These are phyloP conservation scores for Austroboletus olivaceoglutinosus DNA, from an alignment of 1,284 basidiomycete genomes.

Conservation along the genomic window DNA sequence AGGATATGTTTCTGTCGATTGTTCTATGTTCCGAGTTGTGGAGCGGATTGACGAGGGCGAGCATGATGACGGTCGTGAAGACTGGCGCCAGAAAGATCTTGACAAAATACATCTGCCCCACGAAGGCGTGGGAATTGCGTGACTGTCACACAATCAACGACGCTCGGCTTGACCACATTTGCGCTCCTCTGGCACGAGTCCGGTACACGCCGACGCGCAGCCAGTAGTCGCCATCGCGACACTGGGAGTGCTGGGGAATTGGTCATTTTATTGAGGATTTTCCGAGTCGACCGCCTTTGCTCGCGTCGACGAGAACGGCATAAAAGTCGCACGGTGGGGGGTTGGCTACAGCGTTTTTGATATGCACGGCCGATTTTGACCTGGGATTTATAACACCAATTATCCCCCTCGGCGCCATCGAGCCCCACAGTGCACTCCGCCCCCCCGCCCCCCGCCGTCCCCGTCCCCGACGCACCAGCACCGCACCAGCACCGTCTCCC, in stretches of 20 bases:
- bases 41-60: constrained; percentile 41
- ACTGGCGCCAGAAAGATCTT: constrained; percentile 9
- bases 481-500: neutral
- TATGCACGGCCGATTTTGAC: constrained; percentile 34
- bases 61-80: constrained; percentile 32
- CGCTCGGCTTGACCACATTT: neutral
- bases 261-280: too few relatives aligned
- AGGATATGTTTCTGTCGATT: constrained; percentile 25
- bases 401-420: constrained; percentile 17
- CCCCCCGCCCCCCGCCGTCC: neutral
- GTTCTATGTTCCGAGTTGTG: constrained; percentile 27
- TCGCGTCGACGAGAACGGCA: constrained; percentile 14
- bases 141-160: constrained; percentile 18
- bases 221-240: too few relatives aligned
- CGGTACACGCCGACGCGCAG: too few relatives aligned
- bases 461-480: constrained; percentile 4
- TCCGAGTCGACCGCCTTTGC: too few relatives aligned
- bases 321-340: constrained; percentile 28
- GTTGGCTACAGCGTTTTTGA: constrained; percentile 31
- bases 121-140: constrained; percentile 17
- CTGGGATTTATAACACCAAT: constrained; percentile 32
- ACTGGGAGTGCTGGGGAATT: too few relatives aligned
- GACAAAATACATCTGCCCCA: constrained; percentile 6
- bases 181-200: too few relatives aligned
- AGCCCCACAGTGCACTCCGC: neutral